Base-by-base conservation (phyloP, 73 alveolate genomes). In the Halteria grandinella region DNA sequence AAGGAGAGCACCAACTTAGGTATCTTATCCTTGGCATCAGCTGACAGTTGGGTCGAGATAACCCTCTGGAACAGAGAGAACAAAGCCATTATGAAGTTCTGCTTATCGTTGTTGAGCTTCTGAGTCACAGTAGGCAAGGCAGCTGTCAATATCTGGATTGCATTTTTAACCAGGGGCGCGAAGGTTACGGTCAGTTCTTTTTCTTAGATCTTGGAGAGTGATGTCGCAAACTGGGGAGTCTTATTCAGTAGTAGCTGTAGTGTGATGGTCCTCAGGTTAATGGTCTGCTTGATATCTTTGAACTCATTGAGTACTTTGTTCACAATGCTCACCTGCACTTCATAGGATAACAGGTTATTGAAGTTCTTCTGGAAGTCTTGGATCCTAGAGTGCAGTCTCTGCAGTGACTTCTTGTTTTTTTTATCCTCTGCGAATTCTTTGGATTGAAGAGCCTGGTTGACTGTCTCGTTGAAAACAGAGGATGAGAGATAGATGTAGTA, bases 321-420 rank as follows among this genome's bases (percentile, higher is more conserved):
- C 12, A 51, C 59, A 25, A 70, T 70, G 3, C 25, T 59, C 8
- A 33, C 51, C 25, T 70, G 28, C 5, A 70, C 32, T 25, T 64
- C 79, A 27, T 64, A 44, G 10, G 66, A 43, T 1, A 64, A 51
- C 33, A 64, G 25, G 4, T 20, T 25, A 18, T 64, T 64, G 17
- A 64, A 21, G 49, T 23, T 64, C 51, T 28, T 44, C 44, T 64
- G 64, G 66, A 64, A 64, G n/a, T 64, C 63, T 20, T 64, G 32
- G 7, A 64, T 34, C 44, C 64, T 41, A 15, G 49, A 7, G 27
- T 6, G n/a, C 15, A 64, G 33, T n/a, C 83, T 6, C 20, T 70
- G 48, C 1, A 48, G 27, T 2, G 83, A 70, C 24, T 70, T 49
- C 49, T 70, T 70, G 12, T 45, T 43, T 18, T 48, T 50, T 50